Percentiles rank a stretch among this genome's conserved stretches.
Evolutionary conservation across 306 rosid genomes (phyloP).

Genomic region (Inga leiocalycina): DNA sequence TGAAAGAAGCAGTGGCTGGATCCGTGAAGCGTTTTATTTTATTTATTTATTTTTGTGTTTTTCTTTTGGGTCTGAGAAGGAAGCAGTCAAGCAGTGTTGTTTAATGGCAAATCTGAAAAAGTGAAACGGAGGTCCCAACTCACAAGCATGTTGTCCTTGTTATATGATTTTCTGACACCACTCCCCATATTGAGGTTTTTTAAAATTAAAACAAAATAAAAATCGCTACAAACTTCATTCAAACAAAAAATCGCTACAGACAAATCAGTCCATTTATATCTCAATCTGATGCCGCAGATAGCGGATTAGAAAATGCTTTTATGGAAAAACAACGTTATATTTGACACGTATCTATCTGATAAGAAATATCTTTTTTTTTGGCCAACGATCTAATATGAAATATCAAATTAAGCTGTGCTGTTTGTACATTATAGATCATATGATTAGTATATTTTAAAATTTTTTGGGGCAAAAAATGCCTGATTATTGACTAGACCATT

Average conservation of each 20-base stretch:
- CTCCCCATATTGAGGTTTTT: background rate
- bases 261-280: background rate
- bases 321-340: no score
- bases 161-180: slow-evolving; percentile 40
- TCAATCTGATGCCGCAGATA: background rate
- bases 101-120: slow-evolving; percentile 28
- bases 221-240: background rate
- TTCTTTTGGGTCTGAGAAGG: background rate
- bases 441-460: no score
- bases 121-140: slow-evolving; percentile 19
- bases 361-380: no score
- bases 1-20: background rate
- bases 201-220: background rate
- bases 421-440: no score
- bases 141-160: slow-evolving; percentile 40
- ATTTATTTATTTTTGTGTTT: background rate
- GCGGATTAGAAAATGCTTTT: background rate
- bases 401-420: no score
- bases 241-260: background rate
- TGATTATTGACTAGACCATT: no score
- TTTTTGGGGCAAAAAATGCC: no score
- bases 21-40: background rate
- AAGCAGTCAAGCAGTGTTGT: background rate
- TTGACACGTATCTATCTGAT: no score
- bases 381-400: no score